These are phyloP conservation scores for Jatropha podagrica DNA, from an alignment of 441 rosid genomes.

Conservation along the genomic window DNA sequence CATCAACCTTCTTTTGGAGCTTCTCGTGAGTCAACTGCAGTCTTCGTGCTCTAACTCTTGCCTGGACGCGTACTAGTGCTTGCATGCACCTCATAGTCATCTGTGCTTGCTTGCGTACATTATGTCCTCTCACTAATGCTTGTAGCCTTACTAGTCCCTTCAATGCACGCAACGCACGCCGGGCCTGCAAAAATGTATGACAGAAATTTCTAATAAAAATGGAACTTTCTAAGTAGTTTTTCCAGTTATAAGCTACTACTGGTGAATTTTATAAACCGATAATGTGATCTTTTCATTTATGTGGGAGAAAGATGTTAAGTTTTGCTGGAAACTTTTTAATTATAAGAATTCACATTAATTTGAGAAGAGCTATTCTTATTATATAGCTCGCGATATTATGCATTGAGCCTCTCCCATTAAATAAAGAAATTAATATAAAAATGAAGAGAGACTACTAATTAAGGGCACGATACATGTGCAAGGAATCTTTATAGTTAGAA, in stretches of 20 bases:
- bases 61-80: conserved; percentile 90
- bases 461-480: neutral
- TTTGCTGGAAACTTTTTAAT: too few relatives aligned
- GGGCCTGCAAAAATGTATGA: conserved; percentile 45
- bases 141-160: conserved; percentile 93
- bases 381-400: too few relatives aligned
- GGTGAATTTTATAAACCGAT: too few relatives aligned
- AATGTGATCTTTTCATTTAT: too few relatives aligned
- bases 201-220: neutral
- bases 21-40: conserved; percentile 58
- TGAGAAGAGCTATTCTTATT: too few relatives aligned
- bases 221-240: too few relatives aligned
- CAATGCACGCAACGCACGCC: conserved; percentile 89
- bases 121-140: conserved; percentile 93
- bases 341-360: too few relatives aligned
- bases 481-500: neutral
- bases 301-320: too few relatives aligned
- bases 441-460: too few relatives aligned
- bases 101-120: conserved; percentile 92
- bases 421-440: too few relatives aligned
- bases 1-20: conserved; percentile 30
- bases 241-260: too few relatives aligned
- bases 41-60: conserved; percentile 77
- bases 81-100: conserved; percentile 99
- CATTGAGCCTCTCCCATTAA: too few relatives aligned